Evolutionary conservation across 2,329 filamentous ascomycete species (phyloP), one percentile per base, ranked within the genome.

Genomic region (Nigrospora osmanthi): DNA sequence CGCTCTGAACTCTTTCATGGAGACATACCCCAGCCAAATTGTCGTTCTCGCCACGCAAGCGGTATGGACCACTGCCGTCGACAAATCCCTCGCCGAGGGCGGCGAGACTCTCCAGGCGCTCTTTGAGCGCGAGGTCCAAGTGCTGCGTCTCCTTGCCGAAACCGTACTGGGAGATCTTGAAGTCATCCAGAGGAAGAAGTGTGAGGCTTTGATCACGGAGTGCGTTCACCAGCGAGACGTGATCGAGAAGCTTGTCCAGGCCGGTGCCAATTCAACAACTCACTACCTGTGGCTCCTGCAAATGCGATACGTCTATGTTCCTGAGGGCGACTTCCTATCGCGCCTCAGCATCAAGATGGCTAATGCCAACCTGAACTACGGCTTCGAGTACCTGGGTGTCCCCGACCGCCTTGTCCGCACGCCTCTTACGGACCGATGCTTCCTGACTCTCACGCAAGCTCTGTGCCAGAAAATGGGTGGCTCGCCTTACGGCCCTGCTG

Each of bases 121-220:
- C 4, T 89, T 87, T 53, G 85, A 93, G 17, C 82, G 85, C 30
- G 87, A 95, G 62, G 85, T 95, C 30, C 81, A 87, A 56, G 80
- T 96, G 28, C 81, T 99, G 38, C 82, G 87, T 45, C 73, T 95
- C 17, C 82, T 98, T 45, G 93, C 93, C 16, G 78, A 87, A 35
- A 91, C 89, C 3, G 93, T 99, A 12, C 75, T 98, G 14, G 88
- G 87, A 35, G 90, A 98, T 58, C 78, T 98, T 17, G 86, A 90
- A 53, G 73, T 88, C 7, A 86, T 96, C 41, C 81, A 87, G 59
- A 80, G 93, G 50, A 95, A 95, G 75, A 96, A 95, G 71, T 98
- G 91, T 66, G 93, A 99, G 64, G 91, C 96, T 66, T 78, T 98
- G 53, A 98, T 99, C 60, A 99, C 94, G 0, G 94, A 98, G 63